A percentile compares a stretch with the other conserved stretches of the same genome.
Evolutionary conservation across 805 yeast species (phyloP).

Genomic region (Cephaloascus fragrans): DNA sequence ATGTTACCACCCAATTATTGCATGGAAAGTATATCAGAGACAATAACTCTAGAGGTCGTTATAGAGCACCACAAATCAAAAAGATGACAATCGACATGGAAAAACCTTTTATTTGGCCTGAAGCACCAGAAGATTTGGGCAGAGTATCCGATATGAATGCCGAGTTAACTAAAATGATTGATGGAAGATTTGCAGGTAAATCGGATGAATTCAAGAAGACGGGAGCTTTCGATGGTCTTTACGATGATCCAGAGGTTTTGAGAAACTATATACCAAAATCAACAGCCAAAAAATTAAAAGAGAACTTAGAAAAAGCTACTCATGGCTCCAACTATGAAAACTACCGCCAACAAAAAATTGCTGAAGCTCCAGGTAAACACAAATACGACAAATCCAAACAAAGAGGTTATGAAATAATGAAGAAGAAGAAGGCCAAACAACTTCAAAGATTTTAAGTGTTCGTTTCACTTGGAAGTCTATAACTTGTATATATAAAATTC

Average conservation of each 20-base stretch:
- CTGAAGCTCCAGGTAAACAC: conserved; percentile 24
- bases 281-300: conserved; percentile 12
- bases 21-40: conserved; percentile 64
- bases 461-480: too few species aligned
- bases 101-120: conserved; percentile 96
- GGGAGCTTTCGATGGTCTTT: conserved; percentile 66
- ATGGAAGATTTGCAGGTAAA: conserved; percentile 42
- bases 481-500: too few species aligned
- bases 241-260: conserved; percentile 32
- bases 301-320: conserved; percentile 11
- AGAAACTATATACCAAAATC: conserved; percentile 25
- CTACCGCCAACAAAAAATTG: not conserved
- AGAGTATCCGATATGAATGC: conserved; percentile 24
- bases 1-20: conserved; percentile 75
- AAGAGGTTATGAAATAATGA: conserved; percentile 1
- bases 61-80: conserved; percentile 72
- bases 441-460: conserved; percentile 8
- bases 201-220: conserved; percentile 63
- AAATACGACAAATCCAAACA: conserved; percentile 16
- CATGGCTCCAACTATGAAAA: not conserved
- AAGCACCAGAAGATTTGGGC: conserved; percentile 25
- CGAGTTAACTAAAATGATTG: conserved; percentile 42
- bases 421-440: conserved; percentile 14
- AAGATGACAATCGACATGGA: conserved; percentile 96
- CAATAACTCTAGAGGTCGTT: conserved; percentile 52